A percentile compares a stretch with the other conserved stretches of the same genome.
Evolutionary conservation across 2,329 filamentous ascomycete species (phyloP).

Genomic region (Aspergillus quadricinctus): DNA sequence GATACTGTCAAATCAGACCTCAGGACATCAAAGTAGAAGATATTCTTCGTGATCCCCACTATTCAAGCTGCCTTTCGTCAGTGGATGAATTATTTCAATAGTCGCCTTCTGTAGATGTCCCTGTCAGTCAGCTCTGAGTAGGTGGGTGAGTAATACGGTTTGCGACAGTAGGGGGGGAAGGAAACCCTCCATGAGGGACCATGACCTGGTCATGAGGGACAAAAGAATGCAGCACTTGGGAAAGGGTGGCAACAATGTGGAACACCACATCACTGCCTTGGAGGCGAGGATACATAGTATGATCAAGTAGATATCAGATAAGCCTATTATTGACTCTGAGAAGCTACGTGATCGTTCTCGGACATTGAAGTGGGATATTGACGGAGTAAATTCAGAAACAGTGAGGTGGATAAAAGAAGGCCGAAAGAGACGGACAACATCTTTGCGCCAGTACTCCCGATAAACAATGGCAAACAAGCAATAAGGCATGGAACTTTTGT

Average conservation of each 20-base stretch:
- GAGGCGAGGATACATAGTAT: background rate
- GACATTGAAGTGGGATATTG: background rate
- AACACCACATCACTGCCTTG: background rate
- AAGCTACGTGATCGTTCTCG: background rate
- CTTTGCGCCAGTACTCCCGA: too few species aligned
- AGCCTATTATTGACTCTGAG: background rate
- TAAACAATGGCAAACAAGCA: background rate
- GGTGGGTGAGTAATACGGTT: background rate
- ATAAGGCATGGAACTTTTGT: background rate
- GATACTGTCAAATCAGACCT: constrained; percentile 6
- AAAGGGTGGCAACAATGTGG: background rate
- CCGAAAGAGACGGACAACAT: too few species aligned
- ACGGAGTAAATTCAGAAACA: background rate
- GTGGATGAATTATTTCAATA: background rate
- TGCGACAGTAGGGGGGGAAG: background rate
- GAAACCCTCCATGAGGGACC: background rate
- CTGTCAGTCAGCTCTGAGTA: background rate
- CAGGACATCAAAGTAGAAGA: background rate
- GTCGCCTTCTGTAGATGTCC: background rate
- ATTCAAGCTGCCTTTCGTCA: background rate
- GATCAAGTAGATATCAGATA: background rate
- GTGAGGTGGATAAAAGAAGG: too few species aligned
- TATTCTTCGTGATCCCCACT: constrained; percentile 6
- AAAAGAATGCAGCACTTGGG: background rate
- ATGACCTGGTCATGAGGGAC: constrained; percentile 4